Evolutionary conservation across 352 stramenopile genomes (phyloP), one percentile per base, ranked within the genome.

Genomic region (Phytopythium oedochilum): DNA sequence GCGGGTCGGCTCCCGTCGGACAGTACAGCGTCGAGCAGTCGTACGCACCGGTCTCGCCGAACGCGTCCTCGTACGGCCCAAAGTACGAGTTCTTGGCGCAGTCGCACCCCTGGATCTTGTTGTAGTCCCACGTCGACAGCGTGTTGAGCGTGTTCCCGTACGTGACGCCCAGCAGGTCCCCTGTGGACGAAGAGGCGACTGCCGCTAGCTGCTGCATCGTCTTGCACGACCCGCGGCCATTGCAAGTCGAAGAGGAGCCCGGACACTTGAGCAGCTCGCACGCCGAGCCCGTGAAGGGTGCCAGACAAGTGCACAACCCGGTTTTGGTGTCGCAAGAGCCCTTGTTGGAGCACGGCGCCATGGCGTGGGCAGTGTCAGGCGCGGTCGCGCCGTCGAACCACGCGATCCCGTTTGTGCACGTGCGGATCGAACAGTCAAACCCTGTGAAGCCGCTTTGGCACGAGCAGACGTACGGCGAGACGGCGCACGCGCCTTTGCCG

Each of bases 21-120:
- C 94, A 98, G 55, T 89, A 92, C 20, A 78, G 70, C 35, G 77
- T 55, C 17, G 71, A 78, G 75, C 95, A 98, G 43, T 86, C 70
- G 49, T 82, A 85, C 25, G 69, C 66, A 3, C 61, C 66, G 50
- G 83, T 77, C 40, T 85, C 77, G 15, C 78, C 73, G 17, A 75
- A 70, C 4, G 75, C 76, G 2, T 70, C 71, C 2, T 78, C 61
- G 66, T 85, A 92, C 22, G 77, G 75, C 0, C 81, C 81, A 60
- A 88, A 75, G 68, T 88, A 92, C 53, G 76, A 71, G 39, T 84
- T 71, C 17, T 69, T 70, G 17, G 60, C 55, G 53, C 81, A 91
- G 45, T 81, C 68, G 57, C 91, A 98, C 35, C 85, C 86, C 54
- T 96, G 89, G 46, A 88, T 88, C 45, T 91, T 83, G 51, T 81